These are phyloP conservation scores for Tylopilus felleus DNA, from an alignment of 768 basidiomycete species.

Conservation along the genomic window DNA sequence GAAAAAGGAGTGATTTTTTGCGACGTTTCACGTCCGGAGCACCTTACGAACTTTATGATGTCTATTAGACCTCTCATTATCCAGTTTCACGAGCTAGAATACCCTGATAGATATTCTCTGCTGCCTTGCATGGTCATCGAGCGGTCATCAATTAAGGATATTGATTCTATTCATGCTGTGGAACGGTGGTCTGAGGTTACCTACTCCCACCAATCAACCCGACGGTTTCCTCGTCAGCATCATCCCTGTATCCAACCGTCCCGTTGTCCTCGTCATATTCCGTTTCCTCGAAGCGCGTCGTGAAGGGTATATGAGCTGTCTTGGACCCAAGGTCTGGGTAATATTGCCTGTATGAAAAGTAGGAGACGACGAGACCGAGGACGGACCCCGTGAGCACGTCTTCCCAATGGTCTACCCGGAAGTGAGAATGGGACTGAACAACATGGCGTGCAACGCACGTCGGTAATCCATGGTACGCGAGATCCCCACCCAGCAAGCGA, in stretches of 20 bases:
- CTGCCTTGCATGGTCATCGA: not conserved
- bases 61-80: not conserved
- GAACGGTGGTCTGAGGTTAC: not conserved
- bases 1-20: slow-evolving; percentile 17
- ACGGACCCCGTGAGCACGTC: slow-evolving; percentile 79
- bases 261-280: slow-evolving; percentile 1
- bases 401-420: slow-evolving; percentile 75
- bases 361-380: slow-evolving; percentile 69
- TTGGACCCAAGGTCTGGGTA: slow-evolving; percentile 63
- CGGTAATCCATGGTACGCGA: slow-evolving; percentile 93
- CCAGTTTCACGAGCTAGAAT: not conserved
- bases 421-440: not conserved
- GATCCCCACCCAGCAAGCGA: slow-evolving; percentile 70
- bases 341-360: slow-evolving; percentile 79
- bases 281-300: slow-evolving; percentile 53
- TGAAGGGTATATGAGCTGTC: slow-evolving; percentile 61
- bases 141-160: not conserved
- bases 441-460: slow-evolving; percentile 45
- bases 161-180: not conserved
- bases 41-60: not conserved
- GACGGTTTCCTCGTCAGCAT: slow-evolving; percentile 15
- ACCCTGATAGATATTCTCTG: not conserved
- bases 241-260: slow-evolving; percentile 1
- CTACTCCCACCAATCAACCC: slow-evolving; percentile 19
- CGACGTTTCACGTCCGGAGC: not conserved